Evolutionary conservation across 805 yeast genomes (phyloP).

Genomic region (Saturnispora dispora): DNA sequence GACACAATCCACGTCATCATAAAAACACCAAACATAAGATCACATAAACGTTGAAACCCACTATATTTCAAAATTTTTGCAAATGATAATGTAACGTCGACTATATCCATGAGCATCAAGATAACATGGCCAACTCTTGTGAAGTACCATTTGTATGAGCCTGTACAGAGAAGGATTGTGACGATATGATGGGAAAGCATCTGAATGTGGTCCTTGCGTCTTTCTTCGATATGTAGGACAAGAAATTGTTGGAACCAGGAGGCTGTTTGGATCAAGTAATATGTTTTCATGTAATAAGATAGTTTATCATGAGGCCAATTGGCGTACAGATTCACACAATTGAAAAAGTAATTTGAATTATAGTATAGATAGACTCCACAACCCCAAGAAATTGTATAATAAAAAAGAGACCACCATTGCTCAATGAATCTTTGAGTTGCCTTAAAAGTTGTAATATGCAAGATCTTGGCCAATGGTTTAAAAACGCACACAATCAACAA

Average conservation of each 20-base stretch:
- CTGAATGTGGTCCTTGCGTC: slow-evolving; percentile 74
- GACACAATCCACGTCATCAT: slow-evolving; percentile 58
- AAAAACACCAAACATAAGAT: slow-evolving; percentile 57
- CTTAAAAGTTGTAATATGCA: slow-evolving; percentile 39
- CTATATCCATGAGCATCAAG: slow-evolving; percentile 73
- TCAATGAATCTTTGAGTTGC: slow-evolving; percentile 68
- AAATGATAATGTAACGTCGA: slow-evolving; percentile 57
- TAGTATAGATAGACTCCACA: slow-evolving; percentile 52
- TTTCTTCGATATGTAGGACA: slow-evolving; percentile 67
- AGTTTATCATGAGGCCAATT: slow-evolving; percentile 71
- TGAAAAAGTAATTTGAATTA: slow-evolving; percentile 48
- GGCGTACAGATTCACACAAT: slow-evolving; percentile 48
- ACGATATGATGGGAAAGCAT: slow-evolving; percentile 87
- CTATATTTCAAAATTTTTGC: slow-evolving; percentile 77
- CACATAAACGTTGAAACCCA: slow-evolving; percentile 53
- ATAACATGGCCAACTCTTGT: slow-evolving; percentile 73
- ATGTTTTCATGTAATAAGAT: slow-evolving; percentile 45
- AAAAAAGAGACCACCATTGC: slow-evolving; percentile 70
- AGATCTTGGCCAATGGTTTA: slow-evolving; percentile 43
- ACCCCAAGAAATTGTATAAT: slow-evolving; percentile 46
- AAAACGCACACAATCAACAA: slow-evolving; percentile 49
- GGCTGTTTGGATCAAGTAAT: slow-evolving; percentile 64
- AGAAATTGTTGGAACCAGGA: slow-evolving; percentile 76
- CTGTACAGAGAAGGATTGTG: slow-evolving; percentile 56
- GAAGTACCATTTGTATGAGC: slow-evolving; percentile 67